Evolutionary conservation across 805 yeast genomes (phyloP).

Genomic region (Naumovozyma dairenensis): DNA sequence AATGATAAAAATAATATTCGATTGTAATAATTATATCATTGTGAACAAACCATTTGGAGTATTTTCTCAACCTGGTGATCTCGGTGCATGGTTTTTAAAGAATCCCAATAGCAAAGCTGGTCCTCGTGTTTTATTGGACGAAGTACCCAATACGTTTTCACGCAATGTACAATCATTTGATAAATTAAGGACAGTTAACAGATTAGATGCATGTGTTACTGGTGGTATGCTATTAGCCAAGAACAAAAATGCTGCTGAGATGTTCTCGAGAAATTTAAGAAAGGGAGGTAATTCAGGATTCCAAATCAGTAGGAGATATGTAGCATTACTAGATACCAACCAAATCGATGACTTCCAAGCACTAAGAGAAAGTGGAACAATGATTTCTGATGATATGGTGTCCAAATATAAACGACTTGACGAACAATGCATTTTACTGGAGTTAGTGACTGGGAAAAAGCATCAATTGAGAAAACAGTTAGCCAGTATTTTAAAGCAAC

Average conservation of each 20-base stretch:
- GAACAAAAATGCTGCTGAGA: slow-evolving; percentile 25
- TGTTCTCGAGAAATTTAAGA: slow-evolving; percentile 27
- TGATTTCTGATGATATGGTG: slow-evolving; percentile 10
- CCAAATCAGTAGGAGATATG: slow-evolving; percentile 29
- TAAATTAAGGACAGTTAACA: slow-evolving; percentile 27
- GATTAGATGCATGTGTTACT: slow-evolving; percentile 33
- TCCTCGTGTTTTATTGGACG: slow-evolving; percentile 15
- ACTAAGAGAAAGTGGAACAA: slow-evolving; percentile 5
- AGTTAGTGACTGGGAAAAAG: slow-evolving; percentile 32
- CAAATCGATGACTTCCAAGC: no score
- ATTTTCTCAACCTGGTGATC: slow-evolving; percentile 27
- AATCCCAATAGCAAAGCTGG: background rate
- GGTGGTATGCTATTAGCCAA: slow-evolving; percentile 34
- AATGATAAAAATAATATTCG: slow-evolving; percentile 7
- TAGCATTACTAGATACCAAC: slow-evolving; percentile 19
- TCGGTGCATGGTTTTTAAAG: background rate
- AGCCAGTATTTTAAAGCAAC: slow-evolving; percentile 12
- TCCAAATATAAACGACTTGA: slow-evolving; percentile 14
- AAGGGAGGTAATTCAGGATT: slow-evolving; percentile 32
- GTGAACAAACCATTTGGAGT: slow-evolving; percentile 32
- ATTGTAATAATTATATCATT: slow-evolving; percentile 19
- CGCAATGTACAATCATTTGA: background rate
- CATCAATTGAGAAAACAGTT: slow-evolving; percentile 34
- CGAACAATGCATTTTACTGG: slow-evolving; percentile 20
- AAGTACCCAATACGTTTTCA: slow-evolving; percentile 3